Percentiles rank a stretch among this genome's conserved stretches.
phyloP scores from a whole-genome alignment of 2,329 filamentous ascomycete genomes.

The Arthroderma sp. region DNA sequence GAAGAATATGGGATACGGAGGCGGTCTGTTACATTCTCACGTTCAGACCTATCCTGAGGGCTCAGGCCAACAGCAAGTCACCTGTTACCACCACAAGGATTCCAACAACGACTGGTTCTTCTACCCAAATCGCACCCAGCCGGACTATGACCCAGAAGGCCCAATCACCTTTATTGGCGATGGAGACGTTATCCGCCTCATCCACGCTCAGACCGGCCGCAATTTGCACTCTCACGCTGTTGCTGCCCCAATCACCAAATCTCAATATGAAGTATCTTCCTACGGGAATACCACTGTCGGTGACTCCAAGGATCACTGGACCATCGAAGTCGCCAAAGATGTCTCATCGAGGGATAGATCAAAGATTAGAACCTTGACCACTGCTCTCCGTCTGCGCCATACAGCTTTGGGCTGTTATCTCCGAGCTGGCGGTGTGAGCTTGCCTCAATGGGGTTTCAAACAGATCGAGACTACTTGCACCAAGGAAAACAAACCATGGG shows the following conservation, averaged over 20 bases:
- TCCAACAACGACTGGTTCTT: slow-evolving; percentile 99
- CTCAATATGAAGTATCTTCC: slow-evolving; percentile 81
- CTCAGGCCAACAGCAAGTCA: slow-evolving; percentile 88
- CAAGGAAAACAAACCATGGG: slow-evolving; percentile 82
- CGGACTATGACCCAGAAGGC: slow-evolving; percentile 59
- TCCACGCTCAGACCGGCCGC: slow-evolving; percentile 89
- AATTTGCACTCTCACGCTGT: slow-evolving; percentile 94
- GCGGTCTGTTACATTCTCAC: slow-evolving; percentile 90
- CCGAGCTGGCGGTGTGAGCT: slow-evolving; percentile 85
- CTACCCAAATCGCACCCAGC: slow-evolving; percentile 75
- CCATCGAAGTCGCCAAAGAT: slow-evolving; percentile 80
- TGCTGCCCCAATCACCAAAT: slow-evolving; percentile 76
- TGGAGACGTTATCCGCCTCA: slow-evolving; percentile 66
- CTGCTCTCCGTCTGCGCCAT: slow-evolving; percentile 80
- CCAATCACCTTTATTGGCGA: slow-evolving; percentile 65
- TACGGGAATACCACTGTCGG: slow-evolving; percentile 94
- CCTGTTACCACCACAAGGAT: slow-evolving; percentile 99
- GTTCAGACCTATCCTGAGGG: slow-evolving; percentile 93
- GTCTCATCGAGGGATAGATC: slow-evolving; percentile 75
- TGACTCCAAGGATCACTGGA: slow-evolving; percentile 97
- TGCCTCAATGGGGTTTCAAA: slow-evolving; percentile 99
- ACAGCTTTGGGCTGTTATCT: slow-evolving; percentile 78
- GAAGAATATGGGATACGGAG: slow-evolving; percentile 99
- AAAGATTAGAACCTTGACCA: slow-evolving; percentile 80
- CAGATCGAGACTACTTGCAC: slow-evolving; percentile 96